Conservation (phyloP, 768 basidiomycete genomes). For the Lactifluus volemus region DNA sequence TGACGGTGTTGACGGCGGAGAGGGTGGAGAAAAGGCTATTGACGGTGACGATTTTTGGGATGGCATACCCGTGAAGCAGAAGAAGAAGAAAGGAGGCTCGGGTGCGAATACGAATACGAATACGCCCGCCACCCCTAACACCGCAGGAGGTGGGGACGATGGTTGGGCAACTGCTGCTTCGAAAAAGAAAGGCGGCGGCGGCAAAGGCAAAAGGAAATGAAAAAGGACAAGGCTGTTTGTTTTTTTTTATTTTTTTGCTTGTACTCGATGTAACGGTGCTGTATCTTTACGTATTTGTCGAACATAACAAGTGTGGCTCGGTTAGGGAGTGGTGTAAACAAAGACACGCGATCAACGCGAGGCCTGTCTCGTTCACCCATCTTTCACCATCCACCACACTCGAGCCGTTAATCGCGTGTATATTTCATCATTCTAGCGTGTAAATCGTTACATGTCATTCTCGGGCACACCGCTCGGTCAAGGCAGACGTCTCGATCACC, state of each 20-base stretch:
- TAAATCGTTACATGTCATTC: conserved; percentile 63
- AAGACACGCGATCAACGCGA: conserved; percentile 17
- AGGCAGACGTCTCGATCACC: conserved; percentile 80
- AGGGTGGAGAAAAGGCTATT: background rate
- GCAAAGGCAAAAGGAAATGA: background rate
- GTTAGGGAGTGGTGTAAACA: background rate
- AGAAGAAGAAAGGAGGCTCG: conserved; percentile 7
- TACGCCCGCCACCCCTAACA: background rate
- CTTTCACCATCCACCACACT: background rate
- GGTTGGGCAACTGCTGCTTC: background rate
- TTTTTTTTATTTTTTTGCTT: background rate
- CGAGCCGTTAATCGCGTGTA: conserved; percentile 3
- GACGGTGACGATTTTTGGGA: background rate
- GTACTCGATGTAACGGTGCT: background rate
- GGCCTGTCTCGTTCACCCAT: background rate
- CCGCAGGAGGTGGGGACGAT: background rate
- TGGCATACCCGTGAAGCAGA: conserved; percentile 1
- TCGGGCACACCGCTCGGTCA: conserved; percentile 74
- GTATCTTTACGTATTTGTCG: background rate
- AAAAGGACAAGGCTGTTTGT: background rate
- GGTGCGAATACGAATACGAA: background rate
- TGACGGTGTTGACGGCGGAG: background rate
- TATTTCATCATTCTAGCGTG: conserved; percentile 5
- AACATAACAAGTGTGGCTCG: background rate
- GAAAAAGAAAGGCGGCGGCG: background rate